Percentiles rank a stretch among this genome's conserved stretches.
These are phyloP conservation scores for Boletus patriciae DNA, from an alignment of 768 basidiomycete genomes.

Conservation along the genomic window DNA sequence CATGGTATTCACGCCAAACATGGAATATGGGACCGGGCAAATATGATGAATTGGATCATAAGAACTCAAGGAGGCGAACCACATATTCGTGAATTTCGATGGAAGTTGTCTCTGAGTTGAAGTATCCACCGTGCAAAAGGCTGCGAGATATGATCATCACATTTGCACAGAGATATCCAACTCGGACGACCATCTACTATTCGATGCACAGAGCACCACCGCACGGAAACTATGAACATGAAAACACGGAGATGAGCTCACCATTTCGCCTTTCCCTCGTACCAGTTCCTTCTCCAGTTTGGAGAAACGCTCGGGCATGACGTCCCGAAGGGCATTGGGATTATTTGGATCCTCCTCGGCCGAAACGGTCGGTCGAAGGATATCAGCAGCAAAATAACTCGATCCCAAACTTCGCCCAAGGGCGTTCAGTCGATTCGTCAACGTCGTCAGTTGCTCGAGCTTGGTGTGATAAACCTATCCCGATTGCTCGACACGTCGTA, in stretches of 20 bases:
- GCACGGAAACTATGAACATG: background rate
- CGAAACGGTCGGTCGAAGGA: constrained; percentile 48
- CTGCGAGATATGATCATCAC: background rate
- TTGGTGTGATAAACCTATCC: constrained; percentile 70
- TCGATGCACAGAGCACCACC: background rate
- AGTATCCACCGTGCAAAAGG: background rate
- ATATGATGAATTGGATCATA: background rate
- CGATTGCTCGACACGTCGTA: constrained; percentile 22
- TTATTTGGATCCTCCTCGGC: constrained; percentile 41
- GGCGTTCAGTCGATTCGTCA: constrained; percentile 62
- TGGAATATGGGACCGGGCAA: background rate
- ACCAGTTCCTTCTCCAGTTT: constrained; percentile 83
- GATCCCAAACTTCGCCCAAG: constrained; percentile 61
- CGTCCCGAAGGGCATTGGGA: constrained; percentile 55
- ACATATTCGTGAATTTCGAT: background rate
- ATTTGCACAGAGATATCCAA: background rate
- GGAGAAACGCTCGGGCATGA: constrained; percentile 77
- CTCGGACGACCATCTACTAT: background rate
- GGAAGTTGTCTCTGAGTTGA: background rate
- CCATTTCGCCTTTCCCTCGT: constrained; percentile 83
- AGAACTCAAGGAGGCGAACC: background rate
- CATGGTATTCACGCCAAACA: background rate
- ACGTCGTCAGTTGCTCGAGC: constrained; percentile 68
- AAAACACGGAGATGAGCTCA: constrained; percentile 38
- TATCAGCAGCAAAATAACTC: constrained; percentile 57